These are phyloP conservation scores for Warburgia ugandensis DNA, from an alignment of 164 flowering plant species.

Conservation along the genomic window DNA sequence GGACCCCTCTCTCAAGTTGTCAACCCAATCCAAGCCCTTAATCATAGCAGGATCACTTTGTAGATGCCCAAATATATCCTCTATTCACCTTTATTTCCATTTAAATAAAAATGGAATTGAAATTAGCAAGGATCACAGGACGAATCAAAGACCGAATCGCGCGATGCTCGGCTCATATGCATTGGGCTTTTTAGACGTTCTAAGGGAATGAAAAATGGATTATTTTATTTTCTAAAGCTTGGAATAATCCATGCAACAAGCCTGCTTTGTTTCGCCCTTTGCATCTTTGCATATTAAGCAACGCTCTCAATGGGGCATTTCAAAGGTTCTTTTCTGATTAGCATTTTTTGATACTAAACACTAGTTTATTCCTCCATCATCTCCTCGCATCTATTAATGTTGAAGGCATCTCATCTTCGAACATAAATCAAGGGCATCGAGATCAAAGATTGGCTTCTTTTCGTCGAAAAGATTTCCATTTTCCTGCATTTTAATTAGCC, in stretches of 20 bases:
- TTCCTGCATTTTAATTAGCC: too few species aligned
- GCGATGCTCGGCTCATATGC: slow-evolving; percentile 10
- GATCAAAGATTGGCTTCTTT: too few species aligned
- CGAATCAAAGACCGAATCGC: slow-evolving; percentile 9
- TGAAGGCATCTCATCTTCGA: background rate
- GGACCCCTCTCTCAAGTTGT: too few species aligned
- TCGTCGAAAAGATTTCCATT: too few species aligned
- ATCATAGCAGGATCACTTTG: too few species aligned
- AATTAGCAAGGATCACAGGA: background rate
- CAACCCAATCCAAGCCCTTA: too few species aligned
- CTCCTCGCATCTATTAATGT: too few species aligned
- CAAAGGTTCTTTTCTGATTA: slow-evolving; percentile 11
- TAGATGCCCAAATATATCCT: background rate
- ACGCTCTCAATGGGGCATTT: slow-evolving; percentile 1
- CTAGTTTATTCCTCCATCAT: background rate
- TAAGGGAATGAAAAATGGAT: slow-evolving; percentile 1
- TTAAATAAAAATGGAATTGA: background rate
- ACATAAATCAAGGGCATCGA: too few species aligned
- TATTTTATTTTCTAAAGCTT: slow-evolving; percentile 17
- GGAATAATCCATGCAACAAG: slow-evolving; percentile 16
- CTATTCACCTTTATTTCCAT: background rate
- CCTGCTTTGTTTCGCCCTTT: slow-evolving; percentile 14
- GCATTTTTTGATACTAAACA: slow-evolving; percentile 1
- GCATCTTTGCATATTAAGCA: slow-evolving; percentile 13
- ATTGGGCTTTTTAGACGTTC: background rate